Percentiles rank a stretch among this genome's conserved stretches.
Conservation (phyloP, 164 flowering plant species). For the Hamamelis virginiana region DNA sequence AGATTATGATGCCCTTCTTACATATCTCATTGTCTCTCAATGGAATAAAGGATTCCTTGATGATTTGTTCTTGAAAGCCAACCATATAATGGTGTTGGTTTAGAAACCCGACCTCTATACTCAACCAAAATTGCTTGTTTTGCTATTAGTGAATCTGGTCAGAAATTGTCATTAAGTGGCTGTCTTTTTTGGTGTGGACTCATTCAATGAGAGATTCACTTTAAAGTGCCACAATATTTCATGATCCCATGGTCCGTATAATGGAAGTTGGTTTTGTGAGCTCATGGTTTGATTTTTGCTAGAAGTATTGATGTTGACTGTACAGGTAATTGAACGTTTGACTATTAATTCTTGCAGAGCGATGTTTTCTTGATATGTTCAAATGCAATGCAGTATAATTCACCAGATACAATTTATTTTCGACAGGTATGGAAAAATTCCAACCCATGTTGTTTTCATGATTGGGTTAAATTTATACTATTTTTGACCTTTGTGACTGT, state of each 20-base stretch:
- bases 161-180: too few relatives aligned
- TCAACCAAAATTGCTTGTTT: too few relatives aligned
- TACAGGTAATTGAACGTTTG: neutral
- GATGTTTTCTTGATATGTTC: constrained; percentile 79
- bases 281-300: neutral
- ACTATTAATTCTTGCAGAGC: constrained; percentile 49
- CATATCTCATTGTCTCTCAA: too few relatives aligned
- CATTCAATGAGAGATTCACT: neutral
- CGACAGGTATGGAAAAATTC: constrained; percentile 60
- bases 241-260: neutral
- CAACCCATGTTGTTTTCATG: neutral
- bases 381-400: constrained; percentile 93
- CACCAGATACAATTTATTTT: constrained; percentile 81
- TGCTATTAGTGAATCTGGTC: too few relatives aligned
- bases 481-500: neutral
- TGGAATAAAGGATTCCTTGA: too few relatives aligned
- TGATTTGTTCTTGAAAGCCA: too few relatives aligned
- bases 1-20: neutral
- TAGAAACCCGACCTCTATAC: too few relatives aligned
- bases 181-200: too few relatives aligned
- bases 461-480: neutral
- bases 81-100: too few relatives aligned
- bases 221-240: constrained; percentile 2
- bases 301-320: neutral
- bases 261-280: neutral